phyloP scores from a whole-genome alignment of 2,329 filamentous ascomycete species.

The Alternaria sp. region DNA sequence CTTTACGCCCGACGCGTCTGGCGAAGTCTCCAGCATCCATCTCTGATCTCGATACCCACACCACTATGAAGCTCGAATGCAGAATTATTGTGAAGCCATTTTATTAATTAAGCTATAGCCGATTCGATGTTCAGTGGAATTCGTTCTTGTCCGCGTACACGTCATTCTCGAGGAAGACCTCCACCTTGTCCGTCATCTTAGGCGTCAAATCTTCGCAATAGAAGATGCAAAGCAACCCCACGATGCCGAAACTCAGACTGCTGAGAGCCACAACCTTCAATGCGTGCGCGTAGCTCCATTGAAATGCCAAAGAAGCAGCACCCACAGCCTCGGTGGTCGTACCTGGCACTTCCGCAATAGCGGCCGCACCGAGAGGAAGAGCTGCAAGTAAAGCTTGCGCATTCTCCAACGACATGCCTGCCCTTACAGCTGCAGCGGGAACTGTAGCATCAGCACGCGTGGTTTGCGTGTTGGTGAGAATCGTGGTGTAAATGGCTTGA shows the following conservation, averaged over 20 bases:
- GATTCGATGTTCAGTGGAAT: slow-evolving; percentile 22
- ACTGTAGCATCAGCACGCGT: slow-evolving; percentile 27
- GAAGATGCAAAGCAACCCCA: slow-evolving; percentile 32
- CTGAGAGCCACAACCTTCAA: slow-evolving; percentile 34
- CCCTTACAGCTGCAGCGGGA: slow-evolving; percentile 29
- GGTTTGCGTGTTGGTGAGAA: slow-evolving; percentile 51
- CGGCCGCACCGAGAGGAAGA: slow-evolving; percentile 31
- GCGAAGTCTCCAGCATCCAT: background rate
- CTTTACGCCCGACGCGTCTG: background rate
- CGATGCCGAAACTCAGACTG: slow-evolving; percentile 31
- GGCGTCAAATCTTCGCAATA: slow-evolving; percentile 33
- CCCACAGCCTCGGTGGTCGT: slow-evolving; percentile 18
- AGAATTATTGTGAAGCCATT: background rate
- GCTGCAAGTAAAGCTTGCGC: slow-evolving; percentile 33
- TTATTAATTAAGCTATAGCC: background rate
- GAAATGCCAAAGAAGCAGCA: slow-evolving; percentile 30
- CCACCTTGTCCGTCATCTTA: slow-evolving; percentile 41
- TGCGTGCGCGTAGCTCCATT: slow-evolving; percentile 35
- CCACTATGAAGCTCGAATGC: background rate
- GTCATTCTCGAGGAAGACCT: slow-evolving; percentile 41
- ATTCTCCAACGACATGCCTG: slow-evolving; percentile 32
- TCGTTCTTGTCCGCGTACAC: slow-evolving; percentile 37
- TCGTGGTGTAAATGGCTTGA: slow-evolving; percentile 52
- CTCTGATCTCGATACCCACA: background rate
- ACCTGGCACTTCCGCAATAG: slow-evolving; percentile 29